These are phyloP conservation scores for Rehmannia glutinosa DNA, from an alignment of 257 asterid species.

Conservation along the genomic window DNA sequence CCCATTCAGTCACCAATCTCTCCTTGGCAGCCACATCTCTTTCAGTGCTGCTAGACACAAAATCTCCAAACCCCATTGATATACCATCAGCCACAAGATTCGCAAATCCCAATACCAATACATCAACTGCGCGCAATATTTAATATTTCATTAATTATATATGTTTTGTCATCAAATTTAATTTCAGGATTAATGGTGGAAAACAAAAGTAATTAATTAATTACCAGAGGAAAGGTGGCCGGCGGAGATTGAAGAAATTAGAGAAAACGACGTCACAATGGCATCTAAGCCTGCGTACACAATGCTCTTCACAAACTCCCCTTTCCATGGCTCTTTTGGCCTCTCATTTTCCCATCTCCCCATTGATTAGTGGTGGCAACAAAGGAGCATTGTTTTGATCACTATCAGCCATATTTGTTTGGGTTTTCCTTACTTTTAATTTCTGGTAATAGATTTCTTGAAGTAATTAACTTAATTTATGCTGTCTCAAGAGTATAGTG, in stretches of 20 bases:
- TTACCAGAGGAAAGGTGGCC: slow-evolving; percentile 72
- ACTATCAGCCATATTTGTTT: slow-evolving; percentile 28
- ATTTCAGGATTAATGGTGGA: no score
- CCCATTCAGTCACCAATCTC: slow-evolving; percentile 55
- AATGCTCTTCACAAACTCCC: slow-evolving; percentile 61
- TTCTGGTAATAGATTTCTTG: not conserved
- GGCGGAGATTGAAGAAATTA: slow-evolving; percentile 79
- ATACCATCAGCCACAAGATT: slow-evolving; percentile 81
- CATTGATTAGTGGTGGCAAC: slow-evolving; percentile 15
- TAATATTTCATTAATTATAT: no score
- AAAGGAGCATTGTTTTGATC: slow-evolving; percentile 16
- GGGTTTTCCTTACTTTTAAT: no score
- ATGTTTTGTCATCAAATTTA: no score
- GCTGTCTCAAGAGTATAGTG: not conserved
- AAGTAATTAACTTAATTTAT: no score
- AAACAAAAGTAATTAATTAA: not conserved
- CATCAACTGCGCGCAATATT: slow-evolving; percentile 42
- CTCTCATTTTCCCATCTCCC: slow-evolving; percentile 20
- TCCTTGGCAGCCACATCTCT: slow-evolving; percentile 58
- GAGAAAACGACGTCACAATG: slow-evolving; percentile 64
- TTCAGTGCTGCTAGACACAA: slow-evolving; percentile 54
- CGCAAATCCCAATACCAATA: slow-evolving; percentile 65
- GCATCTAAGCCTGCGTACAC: slow-evolving; percentile 70
- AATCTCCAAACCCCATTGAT: slow-evolving; percentile 82
- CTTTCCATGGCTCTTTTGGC: slow-evolving; percentile 75